These are phyloP conservation scores for Microcos paniculata DNA, from an alignment of 345 rosid species.

Conservation along the genomic window DNA sequence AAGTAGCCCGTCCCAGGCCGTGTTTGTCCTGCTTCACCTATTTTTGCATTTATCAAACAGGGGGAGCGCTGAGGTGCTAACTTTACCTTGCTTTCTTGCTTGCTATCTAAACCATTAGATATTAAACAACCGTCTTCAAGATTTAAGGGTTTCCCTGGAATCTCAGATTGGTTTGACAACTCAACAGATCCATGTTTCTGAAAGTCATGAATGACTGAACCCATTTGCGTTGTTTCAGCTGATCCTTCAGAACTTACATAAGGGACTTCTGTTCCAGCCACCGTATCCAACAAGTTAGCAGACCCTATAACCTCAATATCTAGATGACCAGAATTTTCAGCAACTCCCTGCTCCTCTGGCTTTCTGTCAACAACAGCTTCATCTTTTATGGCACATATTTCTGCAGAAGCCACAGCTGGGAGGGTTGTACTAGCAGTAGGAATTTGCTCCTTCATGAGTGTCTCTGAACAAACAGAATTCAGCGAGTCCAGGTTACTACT, in stretches of 20 bases:
- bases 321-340: constrained; percentile 39
- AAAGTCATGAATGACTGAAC: constrained; percentile 36
- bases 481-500: constrained; percentile 36
- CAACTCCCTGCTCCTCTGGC: constrained; percentile 35
- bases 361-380: constrained; percentile 35
- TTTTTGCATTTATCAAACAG: constrained; percentile 31
- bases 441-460: constrained; percentile 29
- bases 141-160: constrained; percentile 18
- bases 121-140: constrained; percentile 28
- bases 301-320: constrained; percentile 27
- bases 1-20: constrained; percentile 47
- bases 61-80: constrained; percentile 29
- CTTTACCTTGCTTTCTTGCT: constrained; percentile 26
- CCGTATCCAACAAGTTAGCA: constrained; percentile 33
- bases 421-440: constrained; percentile 25
- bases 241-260: constrained; percentile 58
- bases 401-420: constrained; percentile 27
- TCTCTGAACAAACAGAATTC: constrained; percentile 32
- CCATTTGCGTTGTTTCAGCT: constrained; percentile 55
- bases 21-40: constrained; percentile 26
- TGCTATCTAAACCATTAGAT: constrained; percentile 37
- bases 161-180: constrained; percentile 29
- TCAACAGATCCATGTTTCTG: constrained; percentile 37
- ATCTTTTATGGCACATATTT: constrained; percentile 22
- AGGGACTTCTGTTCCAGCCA: constrained; percentile 33